phyloP scores from a whole-genome alignment of 805 yeast species.

The Saccharomycopsis selenospora region DNA sequence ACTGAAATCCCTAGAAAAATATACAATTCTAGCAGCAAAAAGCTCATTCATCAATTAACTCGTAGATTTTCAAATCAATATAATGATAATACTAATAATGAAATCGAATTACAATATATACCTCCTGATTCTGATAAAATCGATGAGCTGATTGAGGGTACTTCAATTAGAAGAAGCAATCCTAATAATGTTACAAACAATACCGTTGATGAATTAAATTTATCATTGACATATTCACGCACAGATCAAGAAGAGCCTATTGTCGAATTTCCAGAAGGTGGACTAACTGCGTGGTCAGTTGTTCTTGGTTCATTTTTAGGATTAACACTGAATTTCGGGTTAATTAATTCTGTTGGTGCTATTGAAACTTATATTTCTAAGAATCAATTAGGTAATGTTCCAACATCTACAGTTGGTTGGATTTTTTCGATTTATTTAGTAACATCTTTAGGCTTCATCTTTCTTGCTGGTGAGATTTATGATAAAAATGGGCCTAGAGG shows the following conservation, averaged over 20 bases:
- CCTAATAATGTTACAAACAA: no score
- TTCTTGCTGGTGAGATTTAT: constrained; percentile 52
- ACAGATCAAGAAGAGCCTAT: not conserved
- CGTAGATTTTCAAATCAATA: constrained; percentile 87
- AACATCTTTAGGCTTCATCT: constrained; percentile 44
- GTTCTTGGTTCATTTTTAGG: constrained; percentile 54
- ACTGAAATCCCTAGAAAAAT: constrained; percentile 91
- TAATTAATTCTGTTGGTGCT: constrained; percentile 53
- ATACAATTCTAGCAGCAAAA: constrained; percentile 64
- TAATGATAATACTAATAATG: constrained; percentile 50
- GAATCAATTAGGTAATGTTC: constrained; percentile 46
- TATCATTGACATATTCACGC: no score
- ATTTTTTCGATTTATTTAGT: constrained; percentile 56
- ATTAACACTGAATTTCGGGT: constrained; percentile 45
- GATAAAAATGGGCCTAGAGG: constrained; percentile 51
- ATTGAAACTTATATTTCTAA: constrained; percentile 50
- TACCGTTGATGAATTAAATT: no score
- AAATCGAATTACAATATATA: no score
- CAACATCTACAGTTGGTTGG: constrained; percentile 54
- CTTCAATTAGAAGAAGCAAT: no score
- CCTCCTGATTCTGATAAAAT: no score
- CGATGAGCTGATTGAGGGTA: no score
- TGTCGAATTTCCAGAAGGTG: constrained; percentile 53
- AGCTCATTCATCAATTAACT: constrained; percentile 67
- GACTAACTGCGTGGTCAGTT: constrained; percentile 45